phyloP scores from a whole-genome alignment of 768 basidiomycete species.

The Piloderma croceum region DNA sequence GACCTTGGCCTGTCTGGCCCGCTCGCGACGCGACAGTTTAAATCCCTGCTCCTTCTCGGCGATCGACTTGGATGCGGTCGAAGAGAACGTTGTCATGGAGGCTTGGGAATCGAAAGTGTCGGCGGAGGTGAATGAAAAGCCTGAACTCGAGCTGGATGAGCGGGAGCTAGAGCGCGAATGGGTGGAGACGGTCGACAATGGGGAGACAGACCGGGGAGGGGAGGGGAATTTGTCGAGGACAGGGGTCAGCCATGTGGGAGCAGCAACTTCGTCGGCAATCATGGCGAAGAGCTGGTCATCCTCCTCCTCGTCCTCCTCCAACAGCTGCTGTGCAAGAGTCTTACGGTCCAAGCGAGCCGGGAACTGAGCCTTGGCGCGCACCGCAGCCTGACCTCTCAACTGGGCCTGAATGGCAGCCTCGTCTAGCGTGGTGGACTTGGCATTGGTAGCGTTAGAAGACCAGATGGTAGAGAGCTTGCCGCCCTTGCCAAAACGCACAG shows the following conservation, averaged over 20 bases:
- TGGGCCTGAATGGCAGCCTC: conserved; percentile 16
- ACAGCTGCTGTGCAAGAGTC: conserved; percentile 70
- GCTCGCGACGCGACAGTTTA: conserved; percentile 64
- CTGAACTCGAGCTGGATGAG: conserved; percentile 70
- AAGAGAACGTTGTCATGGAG: conserved; percentile 49
- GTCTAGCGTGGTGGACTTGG: conserved; percentile 11
- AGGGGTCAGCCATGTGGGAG: conserved; percentile 66
- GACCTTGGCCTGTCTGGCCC: conserved; percentile 61
- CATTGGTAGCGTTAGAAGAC: conserved; percentile 48
- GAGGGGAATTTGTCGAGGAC: conserved; percentile 54
- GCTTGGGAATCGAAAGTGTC: too few relatives aligned
- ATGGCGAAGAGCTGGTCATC: conserved; percentile 70
- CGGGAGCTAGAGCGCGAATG: conserved; percentile 50
- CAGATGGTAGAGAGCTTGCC: conserved; percentile 57
- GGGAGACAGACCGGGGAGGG: conserved; percentile 48
- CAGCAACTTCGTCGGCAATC: conserved; percentile 65
- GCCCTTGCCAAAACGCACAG: conserved; percentile 49
- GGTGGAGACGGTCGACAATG: conserved; percentile 50
- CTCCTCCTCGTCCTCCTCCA: conserved; percentile 65
- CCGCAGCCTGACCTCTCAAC: conserved; percentile 14
- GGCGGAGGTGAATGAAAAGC: conserved; percentile 54
- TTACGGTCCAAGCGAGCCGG: too few relatives aligned
- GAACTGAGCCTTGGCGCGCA: conserved; percentile 16
- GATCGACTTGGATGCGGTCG: conserved; percentile 39
- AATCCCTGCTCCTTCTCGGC: conserved; percentile 22